Evolutionary conservation across 805 yeast species (phyloP).

Genomic region (Wickerhamiella allomyrinae): DNA sequence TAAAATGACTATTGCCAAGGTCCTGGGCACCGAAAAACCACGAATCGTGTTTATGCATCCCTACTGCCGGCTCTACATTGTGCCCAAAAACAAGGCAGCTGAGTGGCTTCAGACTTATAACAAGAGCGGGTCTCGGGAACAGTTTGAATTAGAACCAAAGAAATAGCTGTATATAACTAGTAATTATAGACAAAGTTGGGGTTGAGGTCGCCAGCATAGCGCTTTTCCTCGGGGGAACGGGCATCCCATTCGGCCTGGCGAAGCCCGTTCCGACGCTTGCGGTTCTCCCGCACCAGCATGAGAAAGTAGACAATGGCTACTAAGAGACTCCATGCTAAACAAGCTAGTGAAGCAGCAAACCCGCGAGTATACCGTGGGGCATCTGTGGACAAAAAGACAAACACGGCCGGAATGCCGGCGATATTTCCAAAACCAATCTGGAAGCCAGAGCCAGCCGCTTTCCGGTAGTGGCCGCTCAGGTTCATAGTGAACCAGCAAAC

Average conservation of each 20-base stretch:
- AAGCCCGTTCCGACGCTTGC: conserved; percentile 16
- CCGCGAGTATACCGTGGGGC: conserved; percentile 50
- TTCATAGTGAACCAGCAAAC: conserved; percentile 56
- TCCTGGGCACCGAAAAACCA: conserved; percentile 47
- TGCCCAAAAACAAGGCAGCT: conserved; percentile 54
- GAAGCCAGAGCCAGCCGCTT: conserved; percentile 43
- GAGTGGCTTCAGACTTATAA: conserved; percentile 38
- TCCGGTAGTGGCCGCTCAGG: conserved; percentile 47
- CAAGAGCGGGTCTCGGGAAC: neutral
- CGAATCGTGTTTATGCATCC: conserved; percentile 66
- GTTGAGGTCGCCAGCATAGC: conserved; percentile 22
- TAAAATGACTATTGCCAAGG: conserved; percentile 50
- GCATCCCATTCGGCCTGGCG: conserved; percentile 17
- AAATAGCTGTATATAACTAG: conserved; percentile 4
- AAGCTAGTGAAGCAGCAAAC: conserved; percentile 36
- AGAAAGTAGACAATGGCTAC: conserved; percentile 25
- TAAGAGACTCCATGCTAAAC: conserved; percentile 11
- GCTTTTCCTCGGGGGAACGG: conserved; percentile 14
- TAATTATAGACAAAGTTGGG: conserved; percentile 23
- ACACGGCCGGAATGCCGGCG: conserved; percentile 56
- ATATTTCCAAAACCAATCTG: conserved; percentile 61
- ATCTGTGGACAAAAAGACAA: conserved; percentile 38
- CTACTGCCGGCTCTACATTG: conserved; percentile 56
- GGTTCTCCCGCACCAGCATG: conserved; percentile 22
- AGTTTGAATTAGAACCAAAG: neutral